Base-by-base conservation (phyloP, 306 rosid genomes). In the Aeschynomene evenia region DNA sequence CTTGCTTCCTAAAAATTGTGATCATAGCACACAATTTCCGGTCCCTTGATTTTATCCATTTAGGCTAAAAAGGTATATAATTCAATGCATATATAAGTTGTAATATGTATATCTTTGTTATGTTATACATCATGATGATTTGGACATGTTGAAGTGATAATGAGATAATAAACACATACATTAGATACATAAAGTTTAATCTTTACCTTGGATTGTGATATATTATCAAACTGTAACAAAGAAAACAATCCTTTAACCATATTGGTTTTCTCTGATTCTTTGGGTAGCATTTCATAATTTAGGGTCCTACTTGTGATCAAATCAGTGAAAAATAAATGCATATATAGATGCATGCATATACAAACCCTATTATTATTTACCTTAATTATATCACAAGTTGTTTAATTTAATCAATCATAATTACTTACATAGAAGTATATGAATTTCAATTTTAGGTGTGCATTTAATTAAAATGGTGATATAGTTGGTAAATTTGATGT, bases 331-430 rank as follows among this genome's bases (percentile, higher is more conserved):
- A 62, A 73, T 7, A 37, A 36, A 73, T 48, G 50, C 74, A 20
- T n/a, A n/a, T n/a, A n/a, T 19, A 45, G 83, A 74, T 82, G 70
- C 76, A 82, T 82, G 81, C 78, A 82, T 40, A 63, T 19, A n/a
- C n/a, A n/a, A 67, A 48, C 46, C 68, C 19, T 43, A 24, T 40
- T 18, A 50, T 34, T 53, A 58, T 39, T 66, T 36, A 23, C 33
- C 66, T 33, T 70, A 22, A 56, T 28, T 68, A 15, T 66, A 57
- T 54, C 70, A 64, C 62, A 74, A 39, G 5, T 54, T 60, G n/a
- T n/a, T n/a, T n/a, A n/a, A n/a, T n/a, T n/a, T n/a, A n/a, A n/a
- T n/a, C n/a, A n/a, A n/a, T n/a, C 72, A 79, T 39, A 65, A 58
- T 56, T 39, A n/a, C n/a, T n/a, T n/a, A n/a, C n/a, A n/a, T n/a